Conservation (phyloP, 768 basidiomycete species). For the Leccinum pellstonianum region DNA sequence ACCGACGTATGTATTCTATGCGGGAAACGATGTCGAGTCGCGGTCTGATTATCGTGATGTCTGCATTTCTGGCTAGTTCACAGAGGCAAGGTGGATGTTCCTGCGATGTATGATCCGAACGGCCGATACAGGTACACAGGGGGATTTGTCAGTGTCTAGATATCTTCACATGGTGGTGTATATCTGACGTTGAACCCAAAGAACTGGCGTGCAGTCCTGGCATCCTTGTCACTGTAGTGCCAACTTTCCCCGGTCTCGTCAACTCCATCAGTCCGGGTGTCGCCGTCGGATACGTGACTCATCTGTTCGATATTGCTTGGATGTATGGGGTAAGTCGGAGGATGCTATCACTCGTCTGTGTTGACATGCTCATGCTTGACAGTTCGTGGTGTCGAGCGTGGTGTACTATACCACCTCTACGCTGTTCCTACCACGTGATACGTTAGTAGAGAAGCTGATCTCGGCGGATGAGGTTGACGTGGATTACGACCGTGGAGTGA, state of each 20-base stretch:
- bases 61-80: slow-evolving; percentile 78
- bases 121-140: slow-evolving; percentile 77
- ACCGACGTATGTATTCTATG: slow-evolving; percentile 44
- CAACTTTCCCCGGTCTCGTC: slow-evolving; percentile 75
- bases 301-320: slow-evolving; percentile 73
- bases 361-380: neutral
- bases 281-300: slow-evolving; percentile 55
- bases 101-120: slow-evolving; percentile 77
- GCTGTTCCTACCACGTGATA: slow-evolving; percentile 30
- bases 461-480: slow-evolving; percentile 25
- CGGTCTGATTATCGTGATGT: slow-evolving; percentile 2
- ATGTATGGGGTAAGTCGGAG: slow-evolving; percentile 63
- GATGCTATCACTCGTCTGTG: neutral
- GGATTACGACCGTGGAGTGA: neutral
- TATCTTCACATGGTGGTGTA: neutral
- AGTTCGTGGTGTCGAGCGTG: slow-evolving; percentile 30
- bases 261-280: slow-evolving; percentile 69
- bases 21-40: neutral
- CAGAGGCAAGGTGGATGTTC: slow-evolving; percentile 69
- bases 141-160: slow-evolving; percentile 52
- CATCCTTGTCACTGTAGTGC: slow-evolving; percentile 65
- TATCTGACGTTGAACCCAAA: slow-evolving; percentile 26
- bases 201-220: slow-evolving; percentile 80
- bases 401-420: slow-evolving; percentile 34
- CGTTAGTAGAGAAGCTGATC: slow-evolving; percentile 29